Percentiles rank a stretch among this genome's conserved stretches.
phyloP scores from a whole-genome alignment of 768 basidiomycete species.

The Lactifluus volemus region DNA sequence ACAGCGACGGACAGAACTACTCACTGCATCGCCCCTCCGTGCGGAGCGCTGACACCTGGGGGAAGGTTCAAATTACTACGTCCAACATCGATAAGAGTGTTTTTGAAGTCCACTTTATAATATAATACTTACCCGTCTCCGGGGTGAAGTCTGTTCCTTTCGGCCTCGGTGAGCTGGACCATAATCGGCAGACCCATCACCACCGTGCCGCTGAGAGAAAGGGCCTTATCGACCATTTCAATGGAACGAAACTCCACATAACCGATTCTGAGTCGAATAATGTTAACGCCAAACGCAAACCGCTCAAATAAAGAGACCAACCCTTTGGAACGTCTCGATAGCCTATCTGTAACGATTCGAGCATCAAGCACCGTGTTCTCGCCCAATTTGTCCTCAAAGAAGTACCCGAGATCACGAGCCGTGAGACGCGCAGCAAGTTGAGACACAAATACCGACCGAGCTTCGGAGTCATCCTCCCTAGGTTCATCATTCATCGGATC shows the following conservation, averaged over 20 bases:
- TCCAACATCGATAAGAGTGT: slow-evolving; percentile 1
- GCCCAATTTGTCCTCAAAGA: slow-evolving; percentile 96
- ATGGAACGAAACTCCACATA: slow-evolving; percentile 95
- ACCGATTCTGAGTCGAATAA: slow-evolving; percentile 51
- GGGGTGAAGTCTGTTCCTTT: slow-evolving; percentile 83
- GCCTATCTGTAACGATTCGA: slow-evolving; percentile 89
- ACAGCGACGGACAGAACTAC: slow-evolving; percentile 29
- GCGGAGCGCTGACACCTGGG: slow-evolving; percentile 74
- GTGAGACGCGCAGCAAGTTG: slow-evolving; percentile 96
- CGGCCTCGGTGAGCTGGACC: slow-evolving; percentile 95
- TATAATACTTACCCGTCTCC: slow-evolving; percentile 63
- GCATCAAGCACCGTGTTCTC: slow-evolving; percentile 93
- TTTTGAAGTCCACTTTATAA: slow-evolving; percentile 4
- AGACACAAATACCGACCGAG: slow-evolving; percentile 96
- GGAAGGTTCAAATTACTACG: slow-evolving; percentile 70
- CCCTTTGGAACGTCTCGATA: slow-evolving; percentile 98
- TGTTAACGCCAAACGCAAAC: not conserved
- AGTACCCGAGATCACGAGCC: slow-evolving; percentile 94
- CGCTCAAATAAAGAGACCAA: slow-evolving; percentile 30
- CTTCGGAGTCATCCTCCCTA: slow-evolving; percentile 94
- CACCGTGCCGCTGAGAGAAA: slow-evolving; percentile 84
- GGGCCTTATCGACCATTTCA: slow-evolving; percentile 85
- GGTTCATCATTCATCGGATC: slow-evolving; percentile 82
- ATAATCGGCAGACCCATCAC: slow-evolving; percentile 98
- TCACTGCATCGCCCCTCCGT: slow-evolving; percentile 67